A percentile compares a stretch with the other conserved stretches of the same genome.
These are phyloP conservation scores for Draba incana DNA, from an alignment of 345 rosid species.

Conservation along the genomic window DNA sequence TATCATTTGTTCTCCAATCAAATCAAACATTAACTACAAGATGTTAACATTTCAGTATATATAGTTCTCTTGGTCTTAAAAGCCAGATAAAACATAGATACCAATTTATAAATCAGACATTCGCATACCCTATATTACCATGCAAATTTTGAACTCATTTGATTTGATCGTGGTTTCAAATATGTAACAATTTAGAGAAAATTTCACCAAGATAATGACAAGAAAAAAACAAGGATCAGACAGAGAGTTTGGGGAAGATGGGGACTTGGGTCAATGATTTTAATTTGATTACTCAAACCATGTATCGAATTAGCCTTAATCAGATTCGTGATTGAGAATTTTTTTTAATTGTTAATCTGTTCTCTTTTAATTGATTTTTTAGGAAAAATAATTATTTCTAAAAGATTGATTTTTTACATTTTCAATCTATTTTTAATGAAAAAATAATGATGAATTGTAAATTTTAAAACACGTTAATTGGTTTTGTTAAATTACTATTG, in stretches of 20 bases:
- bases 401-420: too few species aligned
- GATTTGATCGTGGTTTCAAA: constrained; percentile 10
- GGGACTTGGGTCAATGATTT: constrained; percentile 30
- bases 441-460: too few species aligned
- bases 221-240: constrained; percentile 31
- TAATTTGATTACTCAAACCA: neutral
- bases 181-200: neutral
- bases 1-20: neutral
- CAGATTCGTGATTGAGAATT: neutral
- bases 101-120: neutral
- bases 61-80: neutral
- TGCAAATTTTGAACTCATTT: constrained; percentile 14
- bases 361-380: too few species aligned
- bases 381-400: too few species aligned
- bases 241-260: constrained; percentile 29
- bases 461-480: too few species aligned
- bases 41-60: neutral
- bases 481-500: too few species aligned
- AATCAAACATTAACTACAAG: neutral
- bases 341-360: too few species aligned
- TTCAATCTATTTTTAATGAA: too few species aligned
- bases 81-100: neutral
- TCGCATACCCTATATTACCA: neutral
- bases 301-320: constrained; percentile 16
- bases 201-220: constrained; percentile 25